phyloP scores from a whole-genome alignment of 179 eudicot genomes.

The Silene vulgaris region DNA sequence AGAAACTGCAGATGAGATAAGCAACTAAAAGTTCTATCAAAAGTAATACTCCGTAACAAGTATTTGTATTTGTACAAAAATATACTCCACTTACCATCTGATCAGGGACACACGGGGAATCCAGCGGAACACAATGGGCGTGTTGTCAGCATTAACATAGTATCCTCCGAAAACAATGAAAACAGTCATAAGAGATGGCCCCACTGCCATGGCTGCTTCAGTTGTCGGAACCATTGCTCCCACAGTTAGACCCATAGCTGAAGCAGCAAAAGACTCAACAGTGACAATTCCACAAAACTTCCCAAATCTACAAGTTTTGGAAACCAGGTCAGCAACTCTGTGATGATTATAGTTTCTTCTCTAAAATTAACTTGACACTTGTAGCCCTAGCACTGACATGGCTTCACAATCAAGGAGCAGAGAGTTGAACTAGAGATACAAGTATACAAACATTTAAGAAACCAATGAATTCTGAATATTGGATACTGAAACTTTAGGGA shows the following conservation, averaged over 20 bases:
- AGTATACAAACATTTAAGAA: not conserved
- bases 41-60: not conserved
- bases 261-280: constrained; percentile 84
- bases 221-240: constrained; percentile 95
- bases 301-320: constrained; percentile 54
- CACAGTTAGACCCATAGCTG: constrained; percentile 97
- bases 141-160: constrained; percentile 90
- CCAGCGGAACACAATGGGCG: constrained; percentile 90
- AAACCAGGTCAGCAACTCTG: constrained; percentile 12
- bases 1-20: constrained; percentile 4
- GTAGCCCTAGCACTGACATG: not conserved
- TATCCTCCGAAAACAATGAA: constrained; percentile 94
- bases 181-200: constrained; percentile 97
- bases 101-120: constrained; percentile 86
- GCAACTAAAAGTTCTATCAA: not conserved
- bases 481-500: not conserved
- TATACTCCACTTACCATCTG: constrained; percentile 55
- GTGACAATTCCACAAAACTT: constrained; percentile 86
- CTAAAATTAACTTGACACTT: not conserved
- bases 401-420: not conserved
- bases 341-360: not conserved
- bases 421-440: not conserved
- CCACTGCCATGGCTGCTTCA: constrained; percentile 97
- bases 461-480: not conserved
- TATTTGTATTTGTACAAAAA: not conserved